phyloP scores from a whole-genome alignment of 345 rosid species.

The Sisymbrium irio region DNA sequence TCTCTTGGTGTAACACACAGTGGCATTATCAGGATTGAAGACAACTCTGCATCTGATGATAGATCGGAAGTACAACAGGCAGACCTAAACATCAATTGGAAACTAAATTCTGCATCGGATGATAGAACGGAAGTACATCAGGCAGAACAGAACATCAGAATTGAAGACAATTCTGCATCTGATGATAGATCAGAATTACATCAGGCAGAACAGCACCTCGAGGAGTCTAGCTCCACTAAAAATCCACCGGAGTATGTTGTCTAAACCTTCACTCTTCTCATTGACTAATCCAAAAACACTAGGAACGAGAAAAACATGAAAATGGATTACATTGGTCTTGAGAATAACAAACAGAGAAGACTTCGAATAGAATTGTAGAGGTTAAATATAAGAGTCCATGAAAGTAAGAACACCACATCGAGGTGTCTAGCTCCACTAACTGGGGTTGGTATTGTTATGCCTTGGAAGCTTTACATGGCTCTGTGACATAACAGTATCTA shows the following conservation, averaged over 20 bases:
- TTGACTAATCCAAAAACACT: neutral
- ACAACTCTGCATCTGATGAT: conserved; percentile 25
- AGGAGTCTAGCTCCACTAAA: conserved; percentile 34
- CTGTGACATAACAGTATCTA: neutral
- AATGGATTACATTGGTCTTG: neutral
- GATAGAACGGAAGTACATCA: conserved; percentile 45
- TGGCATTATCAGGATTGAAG: conserved; percentile 25
- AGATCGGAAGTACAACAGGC: conserved; percentile 44
- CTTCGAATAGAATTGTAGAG: neutral
- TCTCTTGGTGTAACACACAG: conserved; percentile 17
- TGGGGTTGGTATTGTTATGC: neutral
- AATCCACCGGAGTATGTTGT: conserved; percentile 41
- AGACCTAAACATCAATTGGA: conserved; percentile 22
- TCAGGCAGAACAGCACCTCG: conserved; percentile 37
- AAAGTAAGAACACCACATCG: neutral
- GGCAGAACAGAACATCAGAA: conserved; percentile 27
- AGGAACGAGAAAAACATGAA: neutral
- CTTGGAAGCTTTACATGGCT: conserved; percentile 10
- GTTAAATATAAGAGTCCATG: neutral
- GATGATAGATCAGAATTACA: conserved; percentile 44
- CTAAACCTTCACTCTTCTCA: conserved; percentile 27
- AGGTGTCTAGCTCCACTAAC: no score
- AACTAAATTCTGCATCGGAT: conserved; percentile 21
- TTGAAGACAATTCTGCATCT: conserved; percentile 10
- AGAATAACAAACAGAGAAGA: neutral